These are phyloP conservation scores for Stromatinia cepivora DNA, from an alignment of 2,329 filamentous ascomycete species.

Conservation along the genomic window DNA sequence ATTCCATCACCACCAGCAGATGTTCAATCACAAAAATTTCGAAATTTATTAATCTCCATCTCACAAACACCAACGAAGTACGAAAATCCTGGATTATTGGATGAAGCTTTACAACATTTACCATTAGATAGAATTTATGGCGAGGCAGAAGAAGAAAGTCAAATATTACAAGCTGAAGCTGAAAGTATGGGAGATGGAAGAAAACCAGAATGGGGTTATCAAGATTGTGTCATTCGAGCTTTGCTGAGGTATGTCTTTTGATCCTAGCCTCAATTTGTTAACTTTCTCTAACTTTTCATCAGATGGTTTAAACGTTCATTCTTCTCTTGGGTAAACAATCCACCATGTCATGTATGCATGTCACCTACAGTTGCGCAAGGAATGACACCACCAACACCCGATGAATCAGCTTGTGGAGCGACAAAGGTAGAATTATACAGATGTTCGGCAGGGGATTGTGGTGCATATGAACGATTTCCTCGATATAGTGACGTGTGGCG, in stretches of 20 bases:
- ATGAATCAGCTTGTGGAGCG: conserved; percentile 86
- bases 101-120: conserved; percentile 84
- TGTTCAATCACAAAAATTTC: conserved; percentile 69
- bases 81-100: conserved; percentile 91
- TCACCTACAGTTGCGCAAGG: conserved; percentile 81
- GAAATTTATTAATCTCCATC: conserved; percentile 79
- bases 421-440: conserved; percentile 85
- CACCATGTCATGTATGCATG: conserved; percentile 76
- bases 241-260: conserved; percentile 67
- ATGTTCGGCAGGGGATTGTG: conserved; percentile 75
- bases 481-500: conserved; percentile 95
- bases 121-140: conserved; percentile 89
- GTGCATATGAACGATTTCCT: conserved; percentile 83
- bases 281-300: conserved; percentile 27
- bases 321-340: conserved; percentile 97
- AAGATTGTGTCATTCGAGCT: conserved; percentile 91
- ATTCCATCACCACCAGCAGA: conserved; percentile 77
- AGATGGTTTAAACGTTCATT: conserved; percentile 96
- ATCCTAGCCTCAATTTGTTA: conserved; percentile 25
- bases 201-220: conserved; percentile 91
- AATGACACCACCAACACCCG: conserved; percentile 79
- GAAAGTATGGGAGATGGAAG: conserved; percentile 79
- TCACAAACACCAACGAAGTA: conserved; percentile 90
- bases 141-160: conserved; percentile 90
- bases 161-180: conserved; percentile 83